Evolutionary conservation across 2,329 filamentous ascomycete species (phyloP), one percentile per base, ranked within the genome.

Genomic region (Fusarium compactum): DNA sequence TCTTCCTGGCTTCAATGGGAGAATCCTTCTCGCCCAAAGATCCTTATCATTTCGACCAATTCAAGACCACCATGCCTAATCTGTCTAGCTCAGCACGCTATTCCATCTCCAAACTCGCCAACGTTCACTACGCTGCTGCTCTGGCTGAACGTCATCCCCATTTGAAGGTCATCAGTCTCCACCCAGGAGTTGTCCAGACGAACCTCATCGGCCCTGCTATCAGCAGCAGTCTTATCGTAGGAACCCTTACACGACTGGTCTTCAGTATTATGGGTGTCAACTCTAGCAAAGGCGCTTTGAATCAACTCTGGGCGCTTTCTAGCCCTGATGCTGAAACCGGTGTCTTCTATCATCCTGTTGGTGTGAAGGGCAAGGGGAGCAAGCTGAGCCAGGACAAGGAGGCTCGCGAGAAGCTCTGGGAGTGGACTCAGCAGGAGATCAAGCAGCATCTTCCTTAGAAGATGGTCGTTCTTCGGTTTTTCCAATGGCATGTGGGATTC

Each of bases 391-490:
- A 20, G 8, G 27, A 63, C 6, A 56, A 38, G 5, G 40, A 56
- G 2, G 22, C 27, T 3, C 22, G 58, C 3, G 60, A 63, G 6
- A 56, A 27, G 20, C 58, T 63, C 12, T 63, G 60, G 60, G 60
- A 63, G 1, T 63, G 58, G 58, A 62, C 60, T 0, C 40, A 62
- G 11, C 25, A 62, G 3, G 59, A 62, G 18, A 62, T 62, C 9
- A 30, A 32, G 9, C 45, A 62, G 22, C 59, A 62, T 2, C 11
- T 62, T 1, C 16, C 38, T 0, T 62, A 7, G 44, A 5, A 3
- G 5, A 3, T 9, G 5, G 8, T 7, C 6, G 7, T 8, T 15
- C 7, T 20, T 16, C 0, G 1, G 8, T 11, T 4, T 8, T 14
- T 12, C 12, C 22, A 5, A 30, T 20, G 10, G 6, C 14, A 24